Evolutionary conservation across 352 stramenopile species (phyloP).

Genomic region (Phytophthora litchii): DNA sequence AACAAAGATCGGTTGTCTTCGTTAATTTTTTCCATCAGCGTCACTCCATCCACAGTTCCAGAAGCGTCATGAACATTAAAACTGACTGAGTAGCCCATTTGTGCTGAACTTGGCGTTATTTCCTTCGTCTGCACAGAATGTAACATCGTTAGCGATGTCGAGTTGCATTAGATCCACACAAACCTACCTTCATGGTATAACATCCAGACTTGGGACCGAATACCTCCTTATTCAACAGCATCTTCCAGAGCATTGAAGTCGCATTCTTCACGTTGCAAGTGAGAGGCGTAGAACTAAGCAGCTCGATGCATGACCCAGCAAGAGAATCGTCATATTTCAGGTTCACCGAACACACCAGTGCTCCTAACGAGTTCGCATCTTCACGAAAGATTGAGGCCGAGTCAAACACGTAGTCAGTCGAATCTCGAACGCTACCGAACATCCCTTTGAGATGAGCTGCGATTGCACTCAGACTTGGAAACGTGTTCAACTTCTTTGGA

Average conservation of each 20-base stretch:
- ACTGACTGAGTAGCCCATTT: slow-evolving; percentile 17
- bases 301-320: slow-evolving; percentile 17
- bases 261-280: slow-evolving; percentile 2
- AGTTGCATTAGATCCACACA: not conserved
- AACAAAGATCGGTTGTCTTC: slow-evolving; percentile 7
- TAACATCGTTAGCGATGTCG: not conserved
- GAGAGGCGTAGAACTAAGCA: slow-evolving; percentile 18
- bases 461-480: slow-evolving; percentile 2
- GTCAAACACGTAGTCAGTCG: slow-evolving; percentile 7
- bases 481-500: not conserved
- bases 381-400: slow-evolving; percentile 9
- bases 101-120: slow-evolving; percentile 10
- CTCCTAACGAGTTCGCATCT: not conserved
- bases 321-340: slow-evolving; percentile 17
- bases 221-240: slow-evolving; percentile 20
- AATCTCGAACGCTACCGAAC: slow-evolving; percentile 2
- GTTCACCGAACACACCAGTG: slow-evolving; percentile 1
- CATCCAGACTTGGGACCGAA: slow-evolving; percentile 16
- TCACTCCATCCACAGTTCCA: slow-evolving; percentile 15
- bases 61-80: not conserved
- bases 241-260: slow-evolving; percentile 18
- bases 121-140: slow-evolving; percentile 9
- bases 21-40: slow-evolving; percentile 22
- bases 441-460: slow-evolving; percentile 3
- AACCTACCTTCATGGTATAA: slow-evolving; percentile 22